Evolutionary conservation across 2,329 filamentous ascomycete species (phyloP), one percentile per base, ranked within the genome.

Genomic region (Nakataea oryzae): DNA sequence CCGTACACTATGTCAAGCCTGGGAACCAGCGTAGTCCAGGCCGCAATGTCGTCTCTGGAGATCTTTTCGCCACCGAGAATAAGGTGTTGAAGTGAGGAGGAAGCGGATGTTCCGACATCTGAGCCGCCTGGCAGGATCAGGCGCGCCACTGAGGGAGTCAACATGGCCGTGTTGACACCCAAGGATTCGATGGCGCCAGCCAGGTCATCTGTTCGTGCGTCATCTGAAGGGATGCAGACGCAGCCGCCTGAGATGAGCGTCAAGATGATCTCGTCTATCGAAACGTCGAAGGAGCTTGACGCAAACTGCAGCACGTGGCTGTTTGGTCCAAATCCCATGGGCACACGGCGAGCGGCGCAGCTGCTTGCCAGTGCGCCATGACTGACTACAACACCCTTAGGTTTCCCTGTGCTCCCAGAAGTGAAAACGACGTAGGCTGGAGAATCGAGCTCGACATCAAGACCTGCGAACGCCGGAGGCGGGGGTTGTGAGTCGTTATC

Each of bases 381-480:
- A 81, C 73, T 21, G n/a, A n/a, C n/a, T n/a, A n/a, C n/a, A n/a
- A 81, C 78, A 29, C 80, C 80, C 69, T 83, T 83, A 7, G 80
- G 80, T 32, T 71, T 70, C 12, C 80, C 80, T 0, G 80, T 83
- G 34, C 78, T 82, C 9, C 80, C 80, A 9, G 80, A 82, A 24
- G 80, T 82, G 67, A 81, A 82, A 67, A 82, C 11, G 30, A 30
- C 11, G 30, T 30, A 30, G 30, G 11, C 30, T 5, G 5, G 5
- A 11, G 5, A 5, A 11, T 30, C 30, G 5, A 11, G 30, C 6
- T 5, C 11, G 30, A 11, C 30, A 30, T n/a, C n/a, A n/a, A n/a
- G n/a, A n/a, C n/a, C n/a, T n/a, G 11, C 30, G 30, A 11, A 30
- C 30, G 30, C 5, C 30, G 11, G 30, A 30, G 30, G 30, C 30